Conservation (phyloP, 2,329 filamentous ascomycete species). For the Pseudogymnoascus sp. region DNA sequence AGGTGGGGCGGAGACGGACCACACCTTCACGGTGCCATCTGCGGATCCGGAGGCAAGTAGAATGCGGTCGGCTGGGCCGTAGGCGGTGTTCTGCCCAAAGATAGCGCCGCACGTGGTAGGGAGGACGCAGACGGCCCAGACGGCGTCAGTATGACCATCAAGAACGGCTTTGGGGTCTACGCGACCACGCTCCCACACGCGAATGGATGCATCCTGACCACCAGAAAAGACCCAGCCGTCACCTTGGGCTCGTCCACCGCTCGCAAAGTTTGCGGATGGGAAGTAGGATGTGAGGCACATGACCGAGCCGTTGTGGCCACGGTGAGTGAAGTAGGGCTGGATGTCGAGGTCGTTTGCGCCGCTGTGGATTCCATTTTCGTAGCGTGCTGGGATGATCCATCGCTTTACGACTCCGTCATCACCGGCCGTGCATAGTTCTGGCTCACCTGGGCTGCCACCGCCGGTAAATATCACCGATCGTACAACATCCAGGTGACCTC, state of each 20-base stretch:
- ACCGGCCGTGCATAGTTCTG: constrained; percentile 91
- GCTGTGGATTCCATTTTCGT: constrained; percentile 50
- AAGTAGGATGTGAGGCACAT: constrained; percentile 83
- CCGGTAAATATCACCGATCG: constrained; percentile 95
- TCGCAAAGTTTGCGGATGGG: constrained; percentile 80
- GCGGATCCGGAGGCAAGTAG: constrained; percentile 86
- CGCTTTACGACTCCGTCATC: constrained; percentile 95
- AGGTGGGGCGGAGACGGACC: constrained; percentile 88
- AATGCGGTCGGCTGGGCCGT: constrained; percentile 78
- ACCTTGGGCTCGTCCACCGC: constrained; percentile 77
- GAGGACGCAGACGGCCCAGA: constrained; percentile 91
- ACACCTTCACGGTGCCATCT: constrained; percentile 86
- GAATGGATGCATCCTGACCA: constrained; percentile 85
- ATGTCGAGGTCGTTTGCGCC: constrained; percentile 73
- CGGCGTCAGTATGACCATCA: constrained; percentile 89
- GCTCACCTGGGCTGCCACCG: constrained; percentile 88
- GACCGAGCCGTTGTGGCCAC: constrained; percentile 86
- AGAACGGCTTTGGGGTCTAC: constrained; percentile 94
- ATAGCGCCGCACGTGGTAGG: constrained; percentile 75
- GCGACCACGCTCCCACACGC: constrained; percentile 90
- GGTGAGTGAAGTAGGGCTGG: constrained; percentile 87
- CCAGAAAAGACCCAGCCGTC: constrained; percentile 99
- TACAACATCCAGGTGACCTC: constrained; percentile 90
- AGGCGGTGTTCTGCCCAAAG: constrained; percentile 68
- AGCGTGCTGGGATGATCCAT: constrained; percentile 85